phyloP scores from a whole-genome alignment of 192 early-diverging fungal species.

The Linnemannia zychae region DNA sequence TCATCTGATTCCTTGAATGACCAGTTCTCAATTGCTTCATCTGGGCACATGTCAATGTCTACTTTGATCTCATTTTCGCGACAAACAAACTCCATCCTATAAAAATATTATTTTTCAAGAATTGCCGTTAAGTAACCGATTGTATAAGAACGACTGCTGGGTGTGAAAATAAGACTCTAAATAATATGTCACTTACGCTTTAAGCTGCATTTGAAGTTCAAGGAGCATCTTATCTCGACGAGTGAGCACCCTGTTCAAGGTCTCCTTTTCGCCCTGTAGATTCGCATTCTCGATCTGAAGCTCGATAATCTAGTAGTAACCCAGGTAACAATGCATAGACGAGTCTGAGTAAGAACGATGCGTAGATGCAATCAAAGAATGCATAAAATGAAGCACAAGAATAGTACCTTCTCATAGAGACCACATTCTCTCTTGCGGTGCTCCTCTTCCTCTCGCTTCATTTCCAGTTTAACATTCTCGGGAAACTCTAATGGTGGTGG shows the following conservation, averaged over 20 bases:
- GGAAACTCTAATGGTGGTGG: conserved; percentile 35
- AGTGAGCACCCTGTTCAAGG: conserved; percentile 17
- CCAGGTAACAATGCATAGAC: too few relatives aligned
- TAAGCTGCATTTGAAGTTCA: conserved; percentile 40
- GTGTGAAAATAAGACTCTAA: too few relatives aligned
- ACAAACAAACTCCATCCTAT: conserved; percentile 47
- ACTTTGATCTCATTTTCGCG: conserved; percentile 50
- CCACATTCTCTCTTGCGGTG: conserved; percentile 39
- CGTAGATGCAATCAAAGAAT: background rate
- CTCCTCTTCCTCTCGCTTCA: conserved; percentile 37
- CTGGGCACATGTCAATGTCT: conserved; percentile 46
- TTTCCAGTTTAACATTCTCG: conserved; percentile 40
- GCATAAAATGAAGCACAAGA: background rate
- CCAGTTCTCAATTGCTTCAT: conserved; percentile 49
- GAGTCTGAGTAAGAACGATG: background rate
- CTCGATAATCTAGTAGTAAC: conserved; percentile 39
- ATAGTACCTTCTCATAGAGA: conserved; percentile 44
- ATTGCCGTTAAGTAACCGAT: background rate
- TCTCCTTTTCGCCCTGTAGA: conserved; percentile 47
- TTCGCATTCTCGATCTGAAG: conserved; percentile 53
- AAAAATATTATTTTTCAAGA: background rate
- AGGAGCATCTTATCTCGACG: conserved; percentile 36
- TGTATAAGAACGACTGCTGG: too few relatives aligned
- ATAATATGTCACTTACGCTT: conserved; percentile 33
- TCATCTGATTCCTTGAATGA: conserved; percentile 51